phyloP scores from a whole-genome alignment of 192 early-diverging fungal genomes.

The Linderina pennispora region DNA sequence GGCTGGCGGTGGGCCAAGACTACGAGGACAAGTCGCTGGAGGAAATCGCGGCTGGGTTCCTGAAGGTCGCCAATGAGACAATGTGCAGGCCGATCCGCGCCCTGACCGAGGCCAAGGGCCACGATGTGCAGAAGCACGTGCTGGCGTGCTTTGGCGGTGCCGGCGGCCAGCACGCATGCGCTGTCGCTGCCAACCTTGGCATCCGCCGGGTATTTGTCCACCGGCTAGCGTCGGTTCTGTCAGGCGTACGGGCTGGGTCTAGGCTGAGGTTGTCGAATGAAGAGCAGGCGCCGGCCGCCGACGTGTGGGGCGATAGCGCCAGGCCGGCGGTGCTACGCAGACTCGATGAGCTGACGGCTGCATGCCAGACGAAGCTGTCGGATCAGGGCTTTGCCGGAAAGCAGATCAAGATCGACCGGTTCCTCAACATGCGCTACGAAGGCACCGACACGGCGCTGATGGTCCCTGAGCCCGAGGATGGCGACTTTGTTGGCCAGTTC shows the following conservation, averaged over 20 bases:
- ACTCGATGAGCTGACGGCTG: constrained; percentile 39
- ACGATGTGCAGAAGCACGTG: constrained; percentile 76
- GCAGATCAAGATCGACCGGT: constrained; percentile 57
- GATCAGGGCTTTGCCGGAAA: constrained; percentile 63
- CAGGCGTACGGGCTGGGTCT: too few relatives aligned
- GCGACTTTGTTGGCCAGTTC: constrained; percentile 61
- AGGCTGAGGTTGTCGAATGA: too few relatives aligned
- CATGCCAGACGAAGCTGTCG: constrained; percentile 49
- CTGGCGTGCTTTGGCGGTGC: constrained; percentile 94
- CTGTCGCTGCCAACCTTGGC: constrained; percentile 81
- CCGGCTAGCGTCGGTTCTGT: constrained; percentile 85
- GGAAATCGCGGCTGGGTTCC: constrained; percentile 89
- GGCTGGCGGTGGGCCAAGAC: constrained; percentile 9
- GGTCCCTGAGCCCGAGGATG: constrained; percentile 61
- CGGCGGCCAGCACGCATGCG: constrained; percentile 94
- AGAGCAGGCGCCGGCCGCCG: constrained; percentile 73
- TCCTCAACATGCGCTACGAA: constrained; percentile 85
- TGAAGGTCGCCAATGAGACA: constrained; percentile 92
- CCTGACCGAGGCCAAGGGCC: constrained; percentile 88
- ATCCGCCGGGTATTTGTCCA: constrained; percentile 85
- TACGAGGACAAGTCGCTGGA: constrained; percentile 58
- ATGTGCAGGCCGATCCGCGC: constrained; percentile 95
- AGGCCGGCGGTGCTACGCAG: constrained; percentile 48
- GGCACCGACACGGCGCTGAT: constrained; percentile 92
- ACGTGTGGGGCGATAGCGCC: constrained; percentile 34